These are phyloP conservation scores for Mortierella alpina DNA, from an alignment of 192 early-diverging fungal species.

Conservation along the genomic window DNA sequence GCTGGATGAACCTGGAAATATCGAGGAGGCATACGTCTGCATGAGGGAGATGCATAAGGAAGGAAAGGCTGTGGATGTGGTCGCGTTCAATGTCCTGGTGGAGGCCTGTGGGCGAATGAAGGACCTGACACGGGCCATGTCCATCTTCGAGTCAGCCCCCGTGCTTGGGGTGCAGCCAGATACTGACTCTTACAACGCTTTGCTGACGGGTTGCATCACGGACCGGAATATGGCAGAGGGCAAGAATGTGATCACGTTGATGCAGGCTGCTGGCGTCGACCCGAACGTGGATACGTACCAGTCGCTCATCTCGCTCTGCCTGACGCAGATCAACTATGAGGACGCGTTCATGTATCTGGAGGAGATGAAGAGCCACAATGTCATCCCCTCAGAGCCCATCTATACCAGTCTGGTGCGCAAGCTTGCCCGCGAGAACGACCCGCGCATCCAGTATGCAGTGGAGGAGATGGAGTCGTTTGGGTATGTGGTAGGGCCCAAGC, in stretches of 20 bases:
- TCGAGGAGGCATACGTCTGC: constrained; percentile 58
- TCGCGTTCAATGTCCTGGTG: constrained; percentile 72
- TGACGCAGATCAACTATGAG: constrained; percentile 72
- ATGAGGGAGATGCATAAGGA: constrained; percentile 62
- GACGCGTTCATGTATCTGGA: constrained; percentile 81
- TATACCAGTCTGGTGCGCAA: constrained; percentile 66
- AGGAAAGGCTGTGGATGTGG: constrained; percentile 62
- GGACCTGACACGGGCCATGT: constrained; percentile 59
- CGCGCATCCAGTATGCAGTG: constrained; percentile 66
- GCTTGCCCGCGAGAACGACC: constrained; percentile 68
- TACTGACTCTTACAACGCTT: constrained; percentile 65
- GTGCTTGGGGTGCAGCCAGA: constrained; percentile 59
- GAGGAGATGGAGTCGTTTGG: constrained; percentile 75
- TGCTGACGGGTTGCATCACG: constrained; percentile 62
- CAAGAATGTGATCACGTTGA: constrained; percentile 58
- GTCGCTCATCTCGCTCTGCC: constrained; percentile 64
- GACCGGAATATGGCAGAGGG: constrained; percentile 65
- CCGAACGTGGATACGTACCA: constrained; percentile 66
- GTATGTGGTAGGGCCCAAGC: constrained; percentile 52
- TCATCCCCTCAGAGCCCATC: constrained; percentile 62
- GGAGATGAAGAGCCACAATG: constrained; percentile 72
- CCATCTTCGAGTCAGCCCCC: constrained; percentile 59
- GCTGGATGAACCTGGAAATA: constrained; percentile 35
- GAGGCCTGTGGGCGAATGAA: constrained; percentile 52
- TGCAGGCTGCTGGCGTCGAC: constrained; percentile 60